Percentiles rank a stretch among this genome's conserved stretches.
Conservation (phyloP, 768 basidiomycete species). For the Termitomyces titanicus region DNA sequence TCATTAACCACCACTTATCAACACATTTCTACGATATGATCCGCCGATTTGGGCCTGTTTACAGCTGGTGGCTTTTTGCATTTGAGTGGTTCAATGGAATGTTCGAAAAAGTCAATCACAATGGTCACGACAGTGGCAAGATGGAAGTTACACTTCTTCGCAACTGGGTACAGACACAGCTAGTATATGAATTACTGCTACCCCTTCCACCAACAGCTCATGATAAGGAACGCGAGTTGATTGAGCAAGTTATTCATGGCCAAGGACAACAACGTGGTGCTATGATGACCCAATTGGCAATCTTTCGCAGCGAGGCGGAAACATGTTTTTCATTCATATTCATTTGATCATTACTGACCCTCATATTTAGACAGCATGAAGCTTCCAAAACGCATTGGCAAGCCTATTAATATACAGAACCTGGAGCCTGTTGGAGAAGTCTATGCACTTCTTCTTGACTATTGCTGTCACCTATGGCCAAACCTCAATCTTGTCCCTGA, state of each 20-base stretch:
- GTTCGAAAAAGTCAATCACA: neutral
- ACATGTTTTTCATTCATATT: neutral
- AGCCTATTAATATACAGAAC: neutral
- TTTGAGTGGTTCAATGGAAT: neutral
- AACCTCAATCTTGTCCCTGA: neutral
- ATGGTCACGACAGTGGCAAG: neutral
- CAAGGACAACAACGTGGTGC: neutral
- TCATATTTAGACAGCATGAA: neutral
- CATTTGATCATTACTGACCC: neutral
- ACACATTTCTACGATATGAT: too few species aligned
- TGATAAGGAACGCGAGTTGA: neutral
- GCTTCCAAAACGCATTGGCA: neutral
- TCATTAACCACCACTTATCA: neutral
- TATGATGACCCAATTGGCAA: too few species aligned
- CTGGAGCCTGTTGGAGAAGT: neutral
- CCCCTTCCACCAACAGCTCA: neutral
- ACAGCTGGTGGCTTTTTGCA: too few species aligned
- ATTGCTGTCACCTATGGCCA: neutral
- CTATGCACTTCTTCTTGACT: too few species aligned
- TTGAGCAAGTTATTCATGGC: neutral
- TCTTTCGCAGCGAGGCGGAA: too few species aligned
- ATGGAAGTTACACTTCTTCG: neutral
- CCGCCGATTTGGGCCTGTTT: too few species aligned
- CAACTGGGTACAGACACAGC: neutral
- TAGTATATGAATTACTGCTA: neutral